These are phyloP conservation scores for Sarcomyxa edulis DNA, from an alignment of 768 basidiomycete species.

Conservation along the genomic window DNA sequence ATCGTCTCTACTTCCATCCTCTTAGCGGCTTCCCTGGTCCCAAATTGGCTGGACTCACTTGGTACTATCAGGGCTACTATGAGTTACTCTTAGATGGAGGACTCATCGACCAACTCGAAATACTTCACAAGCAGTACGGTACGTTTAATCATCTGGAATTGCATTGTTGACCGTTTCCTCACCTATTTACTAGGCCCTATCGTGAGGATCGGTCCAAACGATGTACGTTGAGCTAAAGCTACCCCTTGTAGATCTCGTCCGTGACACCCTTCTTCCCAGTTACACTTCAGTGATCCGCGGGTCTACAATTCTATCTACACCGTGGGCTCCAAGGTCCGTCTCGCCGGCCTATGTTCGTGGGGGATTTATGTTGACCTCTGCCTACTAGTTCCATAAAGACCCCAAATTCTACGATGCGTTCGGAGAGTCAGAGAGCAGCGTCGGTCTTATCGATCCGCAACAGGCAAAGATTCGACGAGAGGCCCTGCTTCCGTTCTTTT, in stretches of 20 bases:
- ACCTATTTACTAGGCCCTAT: conserved; percentile 24
- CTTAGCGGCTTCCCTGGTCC: conserved; percentile 23
- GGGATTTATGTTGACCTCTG: too few relatives aligned
- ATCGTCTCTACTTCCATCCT: conserved; percentile 18
- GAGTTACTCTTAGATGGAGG: conserved; percentile 19
- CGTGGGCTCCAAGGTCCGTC: too few relatives aligned
- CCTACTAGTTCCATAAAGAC: conserved; percentile 21
- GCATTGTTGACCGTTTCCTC: too few relatives aligned
- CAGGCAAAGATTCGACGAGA: conserved; percentile 21
- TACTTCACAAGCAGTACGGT: conserved; percentile 21
- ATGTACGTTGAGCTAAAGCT: conserved; percentile 19
- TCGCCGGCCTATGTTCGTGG: too few relatives aligned
- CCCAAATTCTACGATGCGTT: conserved; percentile 19
- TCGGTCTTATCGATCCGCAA: conserved; percentile 18
- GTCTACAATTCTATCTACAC: conserved; percentile 29
- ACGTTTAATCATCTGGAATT: too few relatives aligned
- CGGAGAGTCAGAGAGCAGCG: conserved; percentile 17
- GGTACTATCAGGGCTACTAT: conserved; percentile 22
- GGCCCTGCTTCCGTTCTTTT: conserved; percentile 26
- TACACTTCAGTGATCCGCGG: conserved; percentile 30
- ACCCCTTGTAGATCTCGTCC: background rate
- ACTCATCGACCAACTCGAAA: conserved; percentile 20
- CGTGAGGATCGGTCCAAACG: conserved; percentile 30
- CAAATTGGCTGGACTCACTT: conserved; percentile 18
- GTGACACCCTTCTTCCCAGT: conserved; percentile 14